Evolutionary conservation across 1,284 basidiomycete genomes (phyloP).

Genomic region (Inonotus obliquus): DNA sequence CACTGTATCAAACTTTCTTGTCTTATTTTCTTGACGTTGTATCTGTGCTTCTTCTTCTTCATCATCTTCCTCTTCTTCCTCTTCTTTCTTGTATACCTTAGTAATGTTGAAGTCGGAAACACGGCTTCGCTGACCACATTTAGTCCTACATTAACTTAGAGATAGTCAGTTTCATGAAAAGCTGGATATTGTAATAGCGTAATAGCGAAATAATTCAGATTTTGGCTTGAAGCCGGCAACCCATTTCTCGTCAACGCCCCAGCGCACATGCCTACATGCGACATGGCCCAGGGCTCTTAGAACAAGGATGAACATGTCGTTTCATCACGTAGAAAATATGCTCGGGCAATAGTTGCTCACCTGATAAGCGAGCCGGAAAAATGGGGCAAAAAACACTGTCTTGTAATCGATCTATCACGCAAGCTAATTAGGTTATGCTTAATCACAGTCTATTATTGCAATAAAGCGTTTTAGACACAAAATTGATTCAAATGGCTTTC

Average conservation of each 20-base stretch:
- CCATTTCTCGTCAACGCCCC: constrained; percentile 18
- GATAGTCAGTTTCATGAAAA: not conserved
- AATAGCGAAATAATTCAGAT: not conserved
- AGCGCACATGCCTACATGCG: constrained; percentile 6
- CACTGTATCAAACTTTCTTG: not conserved
- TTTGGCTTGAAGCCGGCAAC: constrained; percentile 5
- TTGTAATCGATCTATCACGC: not conserved
- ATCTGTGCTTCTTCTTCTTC: not conserved
- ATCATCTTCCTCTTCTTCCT: too few species aligned
- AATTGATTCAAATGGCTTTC: constrained; percentile 55
- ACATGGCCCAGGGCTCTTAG: constrained; percentile 17
- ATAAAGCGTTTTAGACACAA: constrained; percentile 1
- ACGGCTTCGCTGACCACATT: too few species aligned
- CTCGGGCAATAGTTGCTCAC: not conserved
- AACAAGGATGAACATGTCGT: constrained; percentile 21
- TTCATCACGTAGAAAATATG: constrained; percentile 14
- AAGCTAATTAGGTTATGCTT: not conserved
- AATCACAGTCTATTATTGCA: constrained; percentile 13
- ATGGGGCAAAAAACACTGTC: not conserved
- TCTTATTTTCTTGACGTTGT: not conserved
- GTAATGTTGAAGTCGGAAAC: not conserved
- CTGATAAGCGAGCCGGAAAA: not conserved
- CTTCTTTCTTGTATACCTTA: not conserved
- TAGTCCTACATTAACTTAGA: not conserved
- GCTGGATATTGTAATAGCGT: not conserved